Conservation (phyloP, 2,329 filamentous ascomycete species). For the Beauveria caledonica region DNA sequence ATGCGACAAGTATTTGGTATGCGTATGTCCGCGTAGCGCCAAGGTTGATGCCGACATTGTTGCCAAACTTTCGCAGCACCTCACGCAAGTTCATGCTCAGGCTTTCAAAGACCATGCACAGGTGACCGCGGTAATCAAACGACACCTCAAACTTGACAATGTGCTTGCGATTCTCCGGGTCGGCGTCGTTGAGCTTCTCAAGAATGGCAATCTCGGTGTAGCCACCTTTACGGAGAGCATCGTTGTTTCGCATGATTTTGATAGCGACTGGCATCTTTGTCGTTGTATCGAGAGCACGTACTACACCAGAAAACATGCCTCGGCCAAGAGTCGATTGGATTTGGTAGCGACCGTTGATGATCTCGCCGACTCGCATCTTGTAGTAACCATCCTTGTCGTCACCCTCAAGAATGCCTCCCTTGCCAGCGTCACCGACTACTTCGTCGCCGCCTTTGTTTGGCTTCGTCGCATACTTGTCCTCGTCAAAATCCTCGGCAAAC, state of each 20-base stretch:
- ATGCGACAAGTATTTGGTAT: conserved; percentile 85
- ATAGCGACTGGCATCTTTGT: conserved; percentile 77
- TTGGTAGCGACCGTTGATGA: conserved; percentile 83
- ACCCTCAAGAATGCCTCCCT: conserved; percentile 76
- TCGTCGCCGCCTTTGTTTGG: conserved; percentile 34
- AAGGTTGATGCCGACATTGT: conserved; percentile 87
- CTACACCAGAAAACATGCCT: conserved; percentile 96
- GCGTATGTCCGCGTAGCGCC: conserved; percentile 82
- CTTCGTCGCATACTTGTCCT: conserved; percentile 54
- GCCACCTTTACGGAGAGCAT: conserved; percentile 82
- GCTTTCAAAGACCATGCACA: conserved; percentile 97
- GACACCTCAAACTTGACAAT: conserved; percentile 78
- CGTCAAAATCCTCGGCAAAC: conserved; percentile 76
- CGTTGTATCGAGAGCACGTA: conserved; percentile 71
- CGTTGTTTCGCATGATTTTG: conserved; percentile 97
- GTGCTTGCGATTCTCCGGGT: conserved; percentile 85
- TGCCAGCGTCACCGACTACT: conserved; percentile 53
- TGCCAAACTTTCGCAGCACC: conserved; percentile 90
- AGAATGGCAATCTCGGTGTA: conserved; percentile 92
- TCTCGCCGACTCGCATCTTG: conserved; percentile 84
- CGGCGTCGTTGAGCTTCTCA: conserved; percentile 74
- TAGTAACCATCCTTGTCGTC: conserved; percentile 96
- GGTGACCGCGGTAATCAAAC: conserved; percentile 90
- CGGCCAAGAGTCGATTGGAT: conserved; percentile 81
- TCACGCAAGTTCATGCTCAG: conserved; percentile 88